A percentile compares a stretch with the other conserved stretches of the same genome.
phyloP scores from a whole-genome alignment of 805 yeast genomes.

The Monosporozyma yasuniensis region DNA sequence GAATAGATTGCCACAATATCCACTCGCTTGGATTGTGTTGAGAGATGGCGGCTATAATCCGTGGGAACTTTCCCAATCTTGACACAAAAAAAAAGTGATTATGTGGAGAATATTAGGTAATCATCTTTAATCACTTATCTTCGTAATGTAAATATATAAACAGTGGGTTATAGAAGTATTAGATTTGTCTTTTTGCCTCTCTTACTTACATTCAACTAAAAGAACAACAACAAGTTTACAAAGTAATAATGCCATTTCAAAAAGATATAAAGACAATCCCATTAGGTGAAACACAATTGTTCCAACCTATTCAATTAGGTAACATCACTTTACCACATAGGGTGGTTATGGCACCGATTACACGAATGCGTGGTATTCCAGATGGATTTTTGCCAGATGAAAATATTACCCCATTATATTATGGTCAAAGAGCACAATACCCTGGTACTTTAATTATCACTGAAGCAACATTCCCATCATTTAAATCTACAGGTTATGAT shows the following conservation, averaged over 20 bases:
- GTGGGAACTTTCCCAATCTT: too few relatives aligned
- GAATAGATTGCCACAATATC: too few relatives aligned
- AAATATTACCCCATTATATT: constrained; percentile 40
- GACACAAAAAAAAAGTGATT: too few relatives aligned
- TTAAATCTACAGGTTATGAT: constrained; percentile 32
- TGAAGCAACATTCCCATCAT: constrained; percentile 45
- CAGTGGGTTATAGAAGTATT: too few relatives aligned
- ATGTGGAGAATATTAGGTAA: too few relatives aligned
- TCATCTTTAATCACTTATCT: too few relatives aligned
- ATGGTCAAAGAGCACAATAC: constrained; percentile 41
- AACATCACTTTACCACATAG: constrained; percentile 30
- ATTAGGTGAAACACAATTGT: constrained; percentile 31
- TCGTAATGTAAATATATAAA: too few relatives aligned
- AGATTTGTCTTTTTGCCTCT: too few relatives aligned
- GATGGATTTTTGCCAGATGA: constrained; percentile 31
- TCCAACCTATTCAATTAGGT: constrained; percentile 40
- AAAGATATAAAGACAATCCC: constrained; percentile 23
- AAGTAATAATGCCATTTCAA: constrained; percentile 13
- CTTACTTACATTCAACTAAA: too few relatives aligned
- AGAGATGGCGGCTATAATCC: too few relatives aligned
- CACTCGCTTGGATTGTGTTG: too few relatives aligned
- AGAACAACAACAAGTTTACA: too few relatives aligned
- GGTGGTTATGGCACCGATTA: constrained; percentile 36
- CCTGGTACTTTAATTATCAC: constrained; percentile 50
- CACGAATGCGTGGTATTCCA: constrained; percentile 34